phyloP scores from a whole-genome alignment of 306 rosid genomes.

The Bauhinia variegata region DNA sequence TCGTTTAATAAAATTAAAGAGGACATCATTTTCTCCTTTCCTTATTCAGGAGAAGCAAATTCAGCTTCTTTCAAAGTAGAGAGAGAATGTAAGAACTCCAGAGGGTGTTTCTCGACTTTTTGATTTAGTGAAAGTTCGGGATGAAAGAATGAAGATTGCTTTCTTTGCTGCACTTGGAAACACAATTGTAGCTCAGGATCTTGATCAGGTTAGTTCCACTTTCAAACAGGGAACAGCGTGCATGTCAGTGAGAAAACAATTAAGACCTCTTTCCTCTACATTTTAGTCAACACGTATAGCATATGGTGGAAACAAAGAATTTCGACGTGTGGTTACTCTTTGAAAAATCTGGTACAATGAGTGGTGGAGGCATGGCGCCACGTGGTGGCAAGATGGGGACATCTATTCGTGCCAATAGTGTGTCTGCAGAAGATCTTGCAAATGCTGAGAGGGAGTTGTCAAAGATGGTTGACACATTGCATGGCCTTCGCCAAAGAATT shows the following conservation, averaged over 20 bases:
- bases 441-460: slow-evolving; percentile 76
- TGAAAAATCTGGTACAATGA: slow-evolving; percentile 92
- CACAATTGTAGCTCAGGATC: slow-evolving; percentile 85
- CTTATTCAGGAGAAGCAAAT: slow-evolving; percentile 82
- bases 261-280: slow-evolving; percentile 22
- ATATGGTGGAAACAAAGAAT: slow-evolving; percentile 65
- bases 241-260: slow-evolving; percentile 12
- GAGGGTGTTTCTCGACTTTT: slow-evolving; percentile 93
- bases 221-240: neutral
- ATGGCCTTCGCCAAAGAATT: slow-evolving; percentile 62
- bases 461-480: slow-evolving; percentile 53
- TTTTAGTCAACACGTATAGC: slow-evolving; percentile 85
- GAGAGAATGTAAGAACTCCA: slow-evolving; percentile 66
- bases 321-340: slow-evolving; percentile 89
- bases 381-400: slow-evolving; percentile 98
- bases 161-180: slow-evolving; percentile 76
- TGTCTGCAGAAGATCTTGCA: slow-evolving; percentile 74
- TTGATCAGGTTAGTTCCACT: slow-evolving; percentile 75
- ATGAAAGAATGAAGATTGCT: slow-evolving; percentile 91
- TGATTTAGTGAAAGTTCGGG: slow-evolving; percentile 77
- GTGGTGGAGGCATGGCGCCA: slow-evolving; percentile 91
- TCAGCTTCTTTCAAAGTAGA: slow-evolving; percentile 62
- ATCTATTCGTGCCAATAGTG: slow-evolving; percentile 78
- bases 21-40: slow-evolving; percentile 7
- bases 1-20: too few relatives aligned